phyloP scores from a whole-genome alignment of 257 asterid genomes.

The Euphrasia confusa region DNA sequence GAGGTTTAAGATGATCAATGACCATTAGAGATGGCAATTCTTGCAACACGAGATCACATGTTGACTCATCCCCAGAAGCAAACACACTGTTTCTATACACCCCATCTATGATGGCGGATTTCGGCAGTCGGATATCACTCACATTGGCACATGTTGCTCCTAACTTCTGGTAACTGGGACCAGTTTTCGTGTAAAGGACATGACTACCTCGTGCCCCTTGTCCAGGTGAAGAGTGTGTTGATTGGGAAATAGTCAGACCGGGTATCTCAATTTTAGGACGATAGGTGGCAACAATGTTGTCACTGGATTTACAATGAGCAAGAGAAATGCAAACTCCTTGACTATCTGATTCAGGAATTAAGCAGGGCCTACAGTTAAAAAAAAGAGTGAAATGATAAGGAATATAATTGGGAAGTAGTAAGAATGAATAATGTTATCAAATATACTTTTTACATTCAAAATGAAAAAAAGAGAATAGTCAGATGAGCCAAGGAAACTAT shows the following conservation, averaged over 20 bases:
- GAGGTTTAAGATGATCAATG: constrained; percentile 41
- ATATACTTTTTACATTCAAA: not conserved
- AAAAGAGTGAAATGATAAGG: constrained; percentile 6
- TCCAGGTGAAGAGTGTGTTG: constrained; percentile 37
- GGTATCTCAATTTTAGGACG: constrained; percentile 69
- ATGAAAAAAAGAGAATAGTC: constrained; percentile 7
- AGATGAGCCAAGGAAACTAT: not conserved
- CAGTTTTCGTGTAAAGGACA: constrained; percentile 48
- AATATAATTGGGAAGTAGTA: constrained; percentile 3
- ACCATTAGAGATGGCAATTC: constrained; percentile 54
- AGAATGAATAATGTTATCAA: not conserved
- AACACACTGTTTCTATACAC: constrained; percentile 39
- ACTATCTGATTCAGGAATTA: constrained; percentile 61
- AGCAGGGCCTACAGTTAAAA: constrained; percentile 48
- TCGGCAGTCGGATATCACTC: constrained; percentile 59
- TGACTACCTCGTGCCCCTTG: constrained; percentile 57
- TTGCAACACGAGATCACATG: constrained; percentile 52
- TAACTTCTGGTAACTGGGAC: constrained; percentile 43
- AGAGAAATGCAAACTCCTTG: constrained; percentile 86
- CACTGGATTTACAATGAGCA: constrained; percentile 47
- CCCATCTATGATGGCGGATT: constrained; percentile 60
- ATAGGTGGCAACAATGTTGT: constrained; percentile 75
- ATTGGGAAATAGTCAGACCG: constrained; percentile 40
- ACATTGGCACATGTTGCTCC: constrained; percentile 54
- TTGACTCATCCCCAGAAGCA: constrained; percentile 63